Evolutionary conservation across 441 rosid genomes (phyloP), one percentile per base, ranked within the genome.

Genomic region (Pelargonium exstipulatum): DNA sequence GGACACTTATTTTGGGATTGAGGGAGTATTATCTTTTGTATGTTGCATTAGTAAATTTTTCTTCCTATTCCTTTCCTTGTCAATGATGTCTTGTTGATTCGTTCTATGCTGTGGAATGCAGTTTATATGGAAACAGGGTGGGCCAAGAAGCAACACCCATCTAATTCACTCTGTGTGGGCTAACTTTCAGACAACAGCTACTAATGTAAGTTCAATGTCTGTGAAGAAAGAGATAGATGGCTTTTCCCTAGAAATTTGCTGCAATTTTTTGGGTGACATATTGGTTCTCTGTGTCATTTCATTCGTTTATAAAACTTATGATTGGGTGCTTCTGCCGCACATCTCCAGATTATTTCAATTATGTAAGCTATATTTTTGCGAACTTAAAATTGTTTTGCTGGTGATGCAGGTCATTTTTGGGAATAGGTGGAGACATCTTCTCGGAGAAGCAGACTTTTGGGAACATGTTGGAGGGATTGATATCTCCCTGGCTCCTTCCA

Each of bases 371-470:
- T 64, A 13, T n/a, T 13, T 60, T 55, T 53, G 63, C 53, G 48
- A 29, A 64, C 74, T 73, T 65, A 55, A 45, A 3, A 18, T 24
- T 72, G 10, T 72, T 67, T 67, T 43, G 64, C 40, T 67, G 71
- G 68, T 81, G 68, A 51, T 79, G 79, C 86, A 93, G 98, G 88
- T 93, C 73, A 91, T 91, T 53, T 93, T 93, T 77, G 97, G 98
- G 77, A 86, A 91, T 80, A 83, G 96, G 79, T 93, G 98, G 98
- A 87, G 97, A 75, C 97, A 89, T 88, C 88, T 89, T 69, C 80
- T 91, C 77, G 98, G 98, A 53, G 96, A 93, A 72, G 82, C 78
- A 77, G 95, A 91, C 77, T 93, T 93, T 72, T 93, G 98, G 98
- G 97, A 94, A 76, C 88, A 84, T 66, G 87, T 88, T 60, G 98